These are phyloP conservation scores for Trematosphaeria pertusa DNA, from an alignment of 2,329 filamentous ascomycete species.

Conservation along the genomic window DNA sequence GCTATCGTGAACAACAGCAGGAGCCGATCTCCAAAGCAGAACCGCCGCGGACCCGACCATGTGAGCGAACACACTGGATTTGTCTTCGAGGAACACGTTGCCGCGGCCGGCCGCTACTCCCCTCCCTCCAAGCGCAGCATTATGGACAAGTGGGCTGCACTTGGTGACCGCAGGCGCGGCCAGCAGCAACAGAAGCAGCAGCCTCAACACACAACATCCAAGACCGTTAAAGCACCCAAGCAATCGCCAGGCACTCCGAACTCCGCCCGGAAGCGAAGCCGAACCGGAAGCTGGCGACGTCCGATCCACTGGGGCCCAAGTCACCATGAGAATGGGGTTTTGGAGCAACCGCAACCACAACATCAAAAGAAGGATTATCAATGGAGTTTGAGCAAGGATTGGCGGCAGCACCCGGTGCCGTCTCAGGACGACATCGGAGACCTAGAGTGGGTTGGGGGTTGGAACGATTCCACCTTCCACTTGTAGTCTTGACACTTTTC, in stretches of 20 bases:
- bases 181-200: constrained; percentile 54
- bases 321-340: constrained; percentile 45
- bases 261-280: constrained; percentile 49
- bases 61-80: constrained; percentile 73
- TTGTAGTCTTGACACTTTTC: constrained; percentile 60
- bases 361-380: constrained; percentile 39
- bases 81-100: constrained; percentile 71
- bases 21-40: constrained; percentile 43
- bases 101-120: constrained; percentile 62
- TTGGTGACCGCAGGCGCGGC: constrained; percentile 83
- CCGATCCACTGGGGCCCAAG: constrained; percentile 45
- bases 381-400: constrained; percentile 57
- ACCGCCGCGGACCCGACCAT: constrained; percentile 61
- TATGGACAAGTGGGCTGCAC: constrained; percentile 86
- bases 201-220: constrained; percentile 53
- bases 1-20: constrained; percentile 59
- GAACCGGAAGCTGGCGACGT: constrained; percentile 47
- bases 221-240: constrained; percentile 48
- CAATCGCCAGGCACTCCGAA: constrained; percentile 40
- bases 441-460: constrained; percentile 94
- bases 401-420: constrained; percentile 53
- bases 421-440: constrained; percentile 72
- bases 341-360: no score
- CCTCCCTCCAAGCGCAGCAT: constrained; percentile 69
- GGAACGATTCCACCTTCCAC: constrained; percentile 75